Evolutionary conservation across 208 protist species (phyloP).

Genomic region (Crithidia fasciculata): DNA sequence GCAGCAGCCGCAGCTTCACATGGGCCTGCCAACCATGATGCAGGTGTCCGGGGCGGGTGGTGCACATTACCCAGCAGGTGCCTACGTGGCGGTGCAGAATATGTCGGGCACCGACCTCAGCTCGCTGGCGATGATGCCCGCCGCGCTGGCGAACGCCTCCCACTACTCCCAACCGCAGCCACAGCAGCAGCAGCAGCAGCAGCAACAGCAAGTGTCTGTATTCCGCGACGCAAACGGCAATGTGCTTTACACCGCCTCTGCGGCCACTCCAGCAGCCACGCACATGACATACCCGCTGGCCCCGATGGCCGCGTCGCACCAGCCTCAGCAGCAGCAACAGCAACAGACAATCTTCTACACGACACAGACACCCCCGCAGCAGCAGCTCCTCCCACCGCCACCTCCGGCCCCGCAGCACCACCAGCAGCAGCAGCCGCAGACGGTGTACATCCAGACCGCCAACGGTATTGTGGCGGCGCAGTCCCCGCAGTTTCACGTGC

Average conservation of each 20-base stretch:
- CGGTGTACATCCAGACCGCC: neutral
- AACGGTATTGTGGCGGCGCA: slow-evolving; percentile 1
- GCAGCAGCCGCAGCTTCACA: slow-evolving; percentile 1
- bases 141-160: neutral
- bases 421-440: slow-evolving; percentile 10
- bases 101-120: slow-evolving; percentile 11
- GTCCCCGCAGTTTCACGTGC: neutral
- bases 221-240: slow-evolving; percentile 24
- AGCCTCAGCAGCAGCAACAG: too few species aligned
- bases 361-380: neutral
- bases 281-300: too few species aligned
- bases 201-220: slow-evolving; percentile 4
- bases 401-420: neutral
- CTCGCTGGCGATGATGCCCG: slow-evolving; percentile 11
- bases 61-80: slow-evolving; percentile 1
- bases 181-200: neutral
- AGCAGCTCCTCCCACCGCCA: neutral
- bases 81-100: slow-evolving; percentile 17
- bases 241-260: slow-evolving; percentile 6
- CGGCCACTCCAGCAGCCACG: neutral
- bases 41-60: neutral
- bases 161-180: neutral
- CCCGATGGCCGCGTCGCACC: too few species aligned
- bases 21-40: slow-evolving; percentile 18
- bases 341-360: neutral